These are phyloP conservation scores for Papilionanthe hybrid DNA, from an alignment of 116 monocot genomes.

Conservation along the genomic window DNA sequence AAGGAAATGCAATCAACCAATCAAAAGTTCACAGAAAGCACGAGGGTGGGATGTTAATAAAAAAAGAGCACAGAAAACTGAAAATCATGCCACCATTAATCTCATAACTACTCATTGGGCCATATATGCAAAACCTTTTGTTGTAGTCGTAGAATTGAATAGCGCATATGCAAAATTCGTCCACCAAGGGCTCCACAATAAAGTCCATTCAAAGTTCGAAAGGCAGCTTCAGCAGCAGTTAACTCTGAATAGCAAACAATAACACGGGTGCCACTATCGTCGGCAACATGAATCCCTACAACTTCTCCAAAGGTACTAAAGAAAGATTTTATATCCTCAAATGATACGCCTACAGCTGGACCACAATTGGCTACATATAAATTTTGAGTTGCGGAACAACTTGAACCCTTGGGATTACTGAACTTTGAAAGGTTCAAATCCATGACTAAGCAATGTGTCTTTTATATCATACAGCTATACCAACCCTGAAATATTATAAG, in stretches of 20 bases:
- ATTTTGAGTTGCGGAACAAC: slow-evolving; percentile 29
- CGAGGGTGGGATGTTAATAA: neutral
- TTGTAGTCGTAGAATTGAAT: slow-evolving; percentile 40
- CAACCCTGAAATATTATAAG: slow-evolving; percentile 3
- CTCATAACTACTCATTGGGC: neutral
- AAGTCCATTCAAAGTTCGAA: slow-evolving; percentile 40
- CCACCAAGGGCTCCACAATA: slow-evolving; percentile 53
- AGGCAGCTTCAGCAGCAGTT: slow-evolving; percentile 47
- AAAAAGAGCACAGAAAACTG: neutral
- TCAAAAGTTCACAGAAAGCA: neutral
- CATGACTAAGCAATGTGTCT: neutral
- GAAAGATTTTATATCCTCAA: slow-evolving; percentile 36
- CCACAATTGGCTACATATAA: slow-evolving; percentile 96
- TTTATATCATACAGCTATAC: neutral
- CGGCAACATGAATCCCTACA: slow-evolving; percentile 56
- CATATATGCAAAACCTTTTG: slow-evolving; percentile 30
- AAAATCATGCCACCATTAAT: neutral
- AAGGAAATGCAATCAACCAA: slow-evolving; percentile 4
- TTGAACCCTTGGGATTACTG: slow-evolving; percentile 17
- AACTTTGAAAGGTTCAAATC: slow-evolving; percentile 23
- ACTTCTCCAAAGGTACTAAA: slow-evolving; percentile 74
- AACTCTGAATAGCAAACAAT: slow-evolving; percentile 64
- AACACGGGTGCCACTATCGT: slow-evolving; percentile 59
- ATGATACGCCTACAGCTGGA: slow-evolving; percentile 70
- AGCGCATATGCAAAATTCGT: slow-evolving; percentile 65